Conservation (phyloP, 495 filamentous ascomycete genomes). For the Mytilinidion resinicola region DNA sequence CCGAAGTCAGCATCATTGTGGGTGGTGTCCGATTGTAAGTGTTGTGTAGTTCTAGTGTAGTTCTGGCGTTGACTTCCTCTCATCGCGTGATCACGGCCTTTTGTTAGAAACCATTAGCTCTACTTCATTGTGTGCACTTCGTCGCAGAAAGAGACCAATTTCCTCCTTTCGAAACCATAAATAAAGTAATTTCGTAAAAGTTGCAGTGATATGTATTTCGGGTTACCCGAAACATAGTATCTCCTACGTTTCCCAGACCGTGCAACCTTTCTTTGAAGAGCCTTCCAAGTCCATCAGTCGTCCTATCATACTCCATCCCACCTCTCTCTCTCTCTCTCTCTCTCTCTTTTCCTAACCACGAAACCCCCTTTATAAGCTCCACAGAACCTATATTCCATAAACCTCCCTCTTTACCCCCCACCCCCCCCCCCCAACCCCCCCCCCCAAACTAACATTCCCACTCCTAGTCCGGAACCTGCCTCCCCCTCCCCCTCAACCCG, state of each 20-base stretch:
- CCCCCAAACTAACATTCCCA: background rate
- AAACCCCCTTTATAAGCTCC: too few species aligned
- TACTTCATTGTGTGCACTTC: background rate
- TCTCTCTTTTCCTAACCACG: too few species aligned
- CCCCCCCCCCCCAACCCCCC: background rate
- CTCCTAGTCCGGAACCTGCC: conserved; percentile 45
- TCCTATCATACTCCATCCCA: background rate
- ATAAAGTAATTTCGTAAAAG: too few species aligned
- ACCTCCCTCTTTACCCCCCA: background rate
- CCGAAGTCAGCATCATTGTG: conserved; percentile 35
- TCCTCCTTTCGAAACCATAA: too few species aligned
- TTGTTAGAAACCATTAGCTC: background rate
- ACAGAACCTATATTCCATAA: background rate
- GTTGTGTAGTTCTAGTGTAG: conserved; percentile 39
- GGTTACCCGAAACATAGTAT: too few species aligned
- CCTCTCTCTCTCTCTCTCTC: background rate
- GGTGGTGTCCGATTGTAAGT: conserved; percentile 53
- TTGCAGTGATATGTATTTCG: too few species aligned
- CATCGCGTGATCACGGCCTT: background rate
- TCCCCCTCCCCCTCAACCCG: conserved; percentile 39
- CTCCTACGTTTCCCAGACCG: too few species aligned
- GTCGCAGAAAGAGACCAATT: too few species aligned
- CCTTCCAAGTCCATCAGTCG: background rate
- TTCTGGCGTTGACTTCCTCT: background rate
- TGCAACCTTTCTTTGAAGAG: too few species aligned